Evolutionary conservation across 495 filamentous ascomycete genomes (phyloP), one percentile per base, ranked within the genome.

Genomic region (Tuber brumale): DNA sequence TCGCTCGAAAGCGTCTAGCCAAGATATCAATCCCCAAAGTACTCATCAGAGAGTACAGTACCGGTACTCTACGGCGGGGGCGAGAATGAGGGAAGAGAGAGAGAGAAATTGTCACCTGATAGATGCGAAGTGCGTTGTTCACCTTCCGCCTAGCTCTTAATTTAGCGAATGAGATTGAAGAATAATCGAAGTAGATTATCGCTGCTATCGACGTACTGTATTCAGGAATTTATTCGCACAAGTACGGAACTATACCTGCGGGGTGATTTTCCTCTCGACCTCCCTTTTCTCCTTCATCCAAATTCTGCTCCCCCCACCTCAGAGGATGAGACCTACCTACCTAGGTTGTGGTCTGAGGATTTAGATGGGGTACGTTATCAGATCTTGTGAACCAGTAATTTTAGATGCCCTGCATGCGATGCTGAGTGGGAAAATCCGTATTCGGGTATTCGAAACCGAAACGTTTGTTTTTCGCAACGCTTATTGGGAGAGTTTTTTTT

Each of bases 371-470:
- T 16, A 14, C 27, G 35, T 66, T 66, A 66, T 35, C 57, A 66
- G 57, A 66, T 66, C 27, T 66, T 14, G 27, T 35, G 27, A 31
- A 19, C 57, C 57, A 66, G 57, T 66, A 18, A 19, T 66, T 66
- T 66, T 27, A 66, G 57, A 66, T 66, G 57, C 3, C 57, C 27
- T 19, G 27, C 27, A 66, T 66, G 57, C 57, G 57, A 18, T 35
- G 57, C 27, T 12, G 14, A 66, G 57, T 66, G 27, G 57, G 27
- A 66, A 66, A 66, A 66, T 66, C 57, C 31, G 57, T 12, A 66
- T 66, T 66, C 27, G 57, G 57, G 57, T 66, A 66, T 66, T 66
- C 27, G 57, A 66, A 66, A 66, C 57, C 27, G 57, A 66, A 35
- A 66, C 27, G 57, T 66, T 66, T 57, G 48, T 27, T 57, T 57